Base-by-base conservation (phyloP, 1,139 yeast species). In the Scheffersomyces insectosa region DNA sequence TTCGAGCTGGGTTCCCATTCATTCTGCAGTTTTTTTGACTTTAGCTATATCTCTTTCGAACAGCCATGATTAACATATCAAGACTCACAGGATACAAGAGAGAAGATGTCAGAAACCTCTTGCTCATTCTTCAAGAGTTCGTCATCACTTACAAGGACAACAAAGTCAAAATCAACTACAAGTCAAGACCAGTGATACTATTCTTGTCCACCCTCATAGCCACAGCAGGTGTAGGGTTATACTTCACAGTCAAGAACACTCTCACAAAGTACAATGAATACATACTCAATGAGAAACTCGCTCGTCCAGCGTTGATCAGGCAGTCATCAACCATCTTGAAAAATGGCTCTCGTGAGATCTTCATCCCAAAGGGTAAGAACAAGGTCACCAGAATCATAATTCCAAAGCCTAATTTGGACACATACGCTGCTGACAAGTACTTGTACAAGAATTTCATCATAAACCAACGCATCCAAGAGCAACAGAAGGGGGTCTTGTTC, bases 391-490 rank as follows among this genome's bases (percentile, higher is more conserved):
- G 80, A 35, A 78, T 85, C 31, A 73, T 75, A 30, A 76, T 85
- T 12, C 77, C 82, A n/a, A 80, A 80, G 33, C 80, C 86, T 3
- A 77, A 78, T 51, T 59, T 68, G 48, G 86, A 80, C 54, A 76
- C 70, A 45, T 83, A 82, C 57, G 90, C 88, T 42, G 85, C 86
- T 5, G 90, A 85, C 60, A 77, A 82, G 57, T 74, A 84, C 45
- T 61, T 80, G 37, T 84, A 85, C 57, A 77, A 83, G 52, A 77
- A 76, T 51, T 78, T 77, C 43, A 57, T 66, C 40, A 64, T 72
- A 39, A 74, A 71, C 42, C 74, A 71, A 54, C 48, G 64, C 41
- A 63, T 63, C 46, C 58, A 52, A 52, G 38, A 41, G 28, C 66
- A 57, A 42, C 58, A 46, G 55, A 73, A 62, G 49, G 62, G 61